Evolutionary conservation across 2,329 filamentous ascomycete genomes (phyloP), one percentile per base, ranked within the genome.

Genomic region (Trichoderma afroharzianum): DNA sequence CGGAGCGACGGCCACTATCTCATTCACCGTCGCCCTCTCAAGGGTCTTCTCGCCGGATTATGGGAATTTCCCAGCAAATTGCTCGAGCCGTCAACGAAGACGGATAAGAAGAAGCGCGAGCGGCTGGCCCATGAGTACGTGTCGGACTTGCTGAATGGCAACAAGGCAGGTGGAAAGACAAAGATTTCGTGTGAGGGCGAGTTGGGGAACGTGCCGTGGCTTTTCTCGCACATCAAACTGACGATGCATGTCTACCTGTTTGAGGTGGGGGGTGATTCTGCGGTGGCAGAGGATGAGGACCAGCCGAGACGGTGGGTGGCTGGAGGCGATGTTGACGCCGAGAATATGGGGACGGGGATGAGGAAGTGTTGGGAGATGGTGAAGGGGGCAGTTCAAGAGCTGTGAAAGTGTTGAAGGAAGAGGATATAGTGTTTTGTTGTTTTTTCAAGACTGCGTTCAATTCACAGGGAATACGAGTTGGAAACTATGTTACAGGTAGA

Each of bases 261-360:
- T 72, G 79, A 81, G 14, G 14, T 85, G 4, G 76, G 78, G 3
- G 59, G 36, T 1, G 73, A 58, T 2, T 69, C 53, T 0, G 50
- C 57, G 6, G 61, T 68, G 9, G 55, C n/a, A 66, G 36, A 36
- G 15, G 62, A 4, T 69, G 73, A 63, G 68, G 32, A 3, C 68
- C 57, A 71, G 24, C 80, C 80, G 32, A 86, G 85, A 82, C 80
- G 81, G 1, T 80, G 81, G 28, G 77, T 77, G 1, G 75, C 78
- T 3, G 79, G 81, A 8, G 79, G 86, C 0, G 79, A 81, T 8
- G 79, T 87, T 1, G 86, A 88, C 2, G 76, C 75, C 1, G 85
- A 86, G 75, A 86, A 86, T 0, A 88, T 89, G 87, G 87, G 87
- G 0, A 88, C 87, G 0, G 87, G 87, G 0, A 88, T 89, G 87